Conservation (phyloP, 140 eudicot genomes). For the Flaveria floridana region DNA sequence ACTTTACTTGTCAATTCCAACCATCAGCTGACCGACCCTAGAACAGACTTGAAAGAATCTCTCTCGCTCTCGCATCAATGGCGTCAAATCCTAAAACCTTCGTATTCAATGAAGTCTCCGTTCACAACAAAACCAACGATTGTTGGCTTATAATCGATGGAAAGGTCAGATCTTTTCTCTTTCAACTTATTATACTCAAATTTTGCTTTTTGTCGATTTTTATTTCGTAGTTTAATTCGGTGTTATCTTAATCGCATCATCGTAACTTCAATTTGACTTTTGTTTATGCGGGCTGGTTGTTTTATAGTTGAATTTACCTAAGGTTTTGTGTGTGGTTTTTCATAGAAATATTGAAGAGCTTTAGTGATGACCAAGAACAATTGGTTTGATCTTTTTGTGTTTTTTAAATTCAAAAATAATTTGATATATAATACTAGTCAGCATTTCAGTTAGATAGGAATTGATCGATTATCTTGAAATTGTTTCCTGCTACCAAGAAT, state of each 20-base stretch:
- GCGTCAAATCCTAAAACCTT: conserved; percentile 64
- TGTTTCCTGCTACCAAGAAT: no score
- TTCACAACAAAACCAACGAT: conserved; percentile 82
- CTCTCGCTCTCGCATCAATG: conserved; percentile 32
- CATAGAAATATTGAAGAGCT: not conserved
- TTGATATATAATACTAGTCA: not conserved
- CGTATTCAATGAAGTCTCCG: conserved; percentile 57
- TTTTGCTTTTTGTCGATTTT: not conserved
- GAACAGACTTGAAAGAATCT: no score
- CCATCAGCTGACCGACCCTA: no score
- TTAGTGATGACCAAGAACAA: not conserved
- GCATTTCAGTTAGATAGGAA: no score
- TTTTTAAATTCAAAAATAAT: no score
- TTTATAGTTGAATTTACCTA: not conserved
- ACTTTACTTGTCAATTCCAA: no score
- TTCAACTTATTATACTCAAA: not conserved
- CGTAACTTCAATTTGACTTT: not conserved
- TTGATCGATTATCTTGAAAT: no score
- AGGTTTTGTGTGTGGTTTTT: conserved; percentile 7
- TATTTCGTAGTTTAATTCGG: not conserved
- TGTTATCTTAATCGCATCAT: not conserved
- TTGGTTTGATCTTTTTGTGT: not conserved
- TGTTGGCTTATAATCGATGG: conserved; percentile 85
- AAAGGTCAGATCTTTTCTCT: conserved; percentile 53
- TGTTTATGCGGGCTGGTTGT: not conserved